A percentile compares a stretch with the other conserved stretches of the same genome.
phyloP scores from a whole-genome alignment of 2,329 filamentous ascomycete genomes.

The Daldinia sp. region DNA sequence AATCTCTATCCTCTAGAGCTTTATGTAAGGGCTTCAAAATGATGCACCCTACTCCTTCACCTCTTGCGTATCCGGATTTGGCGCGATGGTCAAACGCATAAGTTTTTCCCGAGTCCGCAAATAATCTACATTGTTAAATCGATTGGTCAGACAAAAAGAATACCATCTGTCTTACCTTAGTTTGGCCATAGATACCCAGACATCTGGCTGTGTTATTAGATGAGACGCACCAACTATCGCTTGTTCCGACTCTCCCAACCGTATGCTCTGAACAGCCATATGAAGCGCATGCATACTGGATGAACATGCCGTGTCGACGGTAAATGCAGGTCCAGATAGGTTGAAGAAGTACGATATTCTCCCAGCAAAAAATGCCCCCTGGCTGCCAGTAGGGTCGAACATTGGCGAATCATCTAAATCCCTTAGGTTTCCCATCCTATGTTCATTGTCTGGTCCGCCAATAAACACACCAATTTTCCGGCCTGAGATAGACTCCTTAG shows the following conservation, averaged over 20 bases:
- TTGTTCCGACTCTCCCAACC: slow-evolving; percentile 39
- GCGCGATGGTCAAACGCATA: slow-evolving; percentile 43
- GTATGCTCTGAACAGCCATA: slow-evolving; percentile 41
- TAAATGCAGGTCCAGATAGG: slow-evolving; percentile 35
- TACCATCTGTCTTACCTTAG: slow-evolving; percentile 24
- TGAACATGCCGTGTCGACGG: slow-evolving; percentile 40
- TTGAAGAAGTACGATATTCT: slow-evolving; percentile 43
- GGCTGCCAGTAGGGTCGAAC: slow-evolving; percentile 42
- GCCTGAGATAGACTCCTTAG: slow-evolving; percentile 41
- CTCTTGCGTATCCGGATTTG: slow-evolving; percentile 41
- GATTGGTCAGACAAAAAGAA: neutral
- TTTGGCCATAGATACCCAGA: slow-evolving; percentile 43
- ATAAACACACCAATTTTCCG: slow-evolving; percentile 41
- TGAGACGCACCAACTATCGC: slow-evolving; percentile 42
- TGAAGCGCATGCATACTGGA: slow-evolving; percentile 42
- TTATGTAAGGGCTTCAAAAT: slow-evolving; percentile 40
- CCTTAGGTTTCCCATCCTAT: slow-evolving; percentile 41
- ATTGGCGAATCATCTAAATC: slow-evolving; percentile 41
- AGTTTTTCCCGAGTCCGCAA: slow-evolving; percentile 40
- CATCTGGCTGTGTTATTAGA: slow-evolving; percentile 41
- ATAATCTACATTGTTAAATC: slow-evolving; percentile 27
- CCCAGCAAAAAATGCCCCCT: slow-evolving; percentile 38
- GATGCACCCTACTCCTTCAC: slow-evolving; percentile 39
- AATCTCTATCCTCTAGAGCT: slow-evolving; percentile 37
- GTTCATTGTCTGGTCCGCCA: slow-evolving; percentile 41